Evolutionary conservation across 2,329 filamentous ascomycete species (phyloP).

Genomic region (Botrytis tulipae): DNA sequence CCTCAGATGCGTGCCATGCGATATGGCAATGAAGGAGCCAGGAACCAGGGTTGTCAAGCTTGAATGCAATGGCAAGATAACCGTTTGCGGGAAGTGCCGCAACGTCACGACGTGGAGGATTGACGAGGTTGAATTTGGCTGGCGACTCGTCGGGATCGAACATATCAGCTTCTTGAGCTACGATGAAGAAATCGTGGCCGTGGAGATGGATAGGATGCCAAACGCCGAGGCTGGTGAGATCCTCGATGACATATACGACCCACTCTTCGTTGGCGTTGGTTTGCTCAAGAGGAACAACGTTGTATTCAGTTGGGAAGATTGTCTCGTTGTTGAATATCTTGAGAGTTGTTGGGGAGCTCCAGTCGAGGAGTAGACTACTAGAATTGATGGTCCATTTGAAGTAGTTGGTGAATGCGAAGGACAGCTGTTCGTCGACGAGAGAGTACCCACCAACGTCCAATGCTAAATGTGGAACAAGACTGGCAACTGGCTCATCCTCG

Average conservation of each 20-base stretch:
- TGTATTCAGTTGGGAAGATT: slow-evolving; percentile 36
- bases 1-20: slow-evolving; percentile 54
- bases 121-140: slow-evolving; percentile 37
- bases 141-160: neutral
- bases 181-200: slow-evolving; percentile 51
- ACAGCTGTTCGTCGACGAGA: slow-evolving; percentile 24
- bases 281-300: slow-evolving; percentile 26
- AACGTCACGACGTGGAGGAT: slow-evolving; percentile 53
- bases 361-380: slow-evolving; percentile 48
- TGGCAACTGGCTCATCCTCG: slow-evolving; percentile 35
- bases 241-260: slow-evolving; percentile 35
- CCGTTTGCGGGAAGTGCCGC: slow-evolving; percentile 45
- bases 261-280: slow-evolving; percentile 22
- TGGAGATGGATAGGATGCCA: slow-evolving; percentile 47
- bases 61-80: slow-evolving; percentile 37
- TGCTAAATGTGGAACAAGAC: slow-evolving; percentile 34
- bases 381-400: slow-evolving; percentile 51
- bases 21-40: slow-evolving; percentile 42
- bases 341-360: slow-evolving; percentile 46
- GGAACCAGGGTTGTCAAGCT: slow-evolving; percentile 38
- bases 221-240: slow-evolving; percentile 29
- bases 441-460: slow-evolving; percentile 30
- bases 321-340: slow-evolving; percentile 37
- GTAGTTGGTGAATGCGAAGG: slow-evolving; percentile 32
- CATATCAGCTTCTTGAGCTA: slow-evolving; percentile 46